Percentiles rank a stretch among this genome's conserved stretches.
These are phyloP conservation scores for Penicillium pulvis DNA, from an alignment of 495 filamentous ascomycete genomes.

Conservation along the genomic window DNA sequence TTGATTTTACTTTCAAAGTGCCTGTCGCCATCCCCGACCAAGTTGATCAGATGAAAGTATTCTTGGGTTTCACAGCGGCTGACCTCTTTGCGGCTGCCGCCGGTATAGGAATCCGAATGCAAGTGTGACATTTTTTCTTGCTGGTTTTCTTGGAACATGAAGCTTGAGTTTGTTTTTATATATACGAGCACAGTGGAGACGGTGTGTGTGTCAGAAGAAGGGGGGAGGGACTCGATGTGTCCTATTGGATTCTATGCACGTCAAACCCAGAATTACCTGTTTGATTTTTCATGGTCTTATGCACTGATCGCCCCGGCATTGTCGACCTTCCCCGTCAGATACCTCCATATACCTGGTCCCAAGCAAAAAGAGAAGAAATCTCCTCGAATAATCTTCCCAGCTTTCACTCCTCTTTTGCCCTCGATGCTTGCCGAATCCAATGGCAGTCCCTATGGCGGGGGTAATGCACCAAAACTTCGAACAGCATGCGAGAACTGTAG, in stretches of 20 bases:
- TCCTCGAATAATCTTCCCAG: neutral
- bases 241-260: conserved; percentile 14
- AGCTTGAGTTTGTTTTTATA: conserved; percentile 29
- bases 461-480: conserved; percentile 43
- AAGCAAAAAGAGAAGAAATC: neutral
- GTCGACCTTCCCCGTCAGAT: conserved; percentile 6
- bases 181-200: conserved; percentile 8
- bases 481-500: conserved; percentile 51
- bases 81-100: conserved; percentile 44
- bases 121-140: conserved; percentile 30
- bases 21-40: conserved; percentile 31
- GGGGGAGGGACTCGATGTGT: conserved; percentile 5
- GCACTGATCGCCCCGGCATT: conserved; percentile 13
- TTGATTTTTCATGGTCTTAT: neutral
- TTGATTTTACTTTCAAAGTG: conserved; percentile 19
- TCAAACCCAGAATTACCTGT: neutral
- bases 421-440: conserved; percentile 40
- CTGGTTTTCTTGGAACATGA: conserved; percentile 13
- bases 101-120: conserved; percentile 39
- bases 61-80: conserved; percentile 50
- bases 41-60: conserved; percentile 47
- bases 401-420: conserved; percentile 1
- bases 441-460: conserved; percentile 23
- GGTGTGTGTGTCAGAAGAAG: conserved; percentile 10
- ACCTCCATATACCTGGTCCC: conserved; percentile 5